Base-by-base conservation (phyloP, 345 rosid species). In the Populus tremula region DNA sequence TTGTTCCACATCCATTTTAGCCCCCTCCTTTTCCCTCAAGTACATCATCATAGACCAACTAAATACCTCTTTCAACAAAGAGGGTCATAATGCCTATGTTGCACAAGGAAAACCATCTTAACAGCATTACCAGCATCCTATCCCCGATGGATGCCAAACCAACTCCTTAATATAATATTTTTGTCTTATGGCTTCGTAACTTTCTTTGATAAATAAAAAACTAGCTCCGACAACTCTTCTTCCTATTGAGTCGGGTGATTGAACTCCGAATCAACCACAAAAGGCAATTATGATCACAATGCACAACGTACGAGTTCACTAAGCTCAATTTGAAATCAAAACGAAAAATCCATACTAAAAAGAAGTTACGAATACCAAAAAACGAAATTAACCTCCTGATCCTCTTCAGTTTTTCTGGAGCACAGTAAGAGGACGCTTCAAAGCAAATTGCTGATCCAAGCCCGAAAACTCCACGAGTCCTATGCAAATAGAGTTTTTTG, bases 371-470 rank as follows among this genome's bases (percentile, higher is more conserved):
- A 59, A 5, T 6, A 36, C 21, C n/a, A 64, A 74, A 27, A 39
- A 25, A 35, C 6, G 72, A 81, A 63, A 73, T 71, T 35, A 81
- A 93, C 99, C 90, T 92, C 81, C 82, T 90, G 17, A 77, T 82
- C 5, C 47, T 76, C 43, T 83, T 82, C 47, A 61, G 79, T 33
- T 82, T 82, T 33, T 62, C 75, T 16, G 80, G 71, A 70, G 21
- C 78, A 79, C 50, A 3, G n/a, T 83, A 86, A 79, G 90, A 82
- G 38, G 85, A 71, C 31, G 67, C 75, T 31, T 79, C 61, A 75
- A 95, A 95, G 84, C 83, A 89, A 83, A 92, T 76, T 69, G 99
- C 98, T 39, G 84, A 81, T 77, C 99, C 99, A 70, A 89, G 86
- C 56, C 97, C 98, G 72, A 95, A 90, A 77, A 88, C 83, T 67